Evolutionary conservation across 768 basidiomycete species (phyloP).

Genomic region (Auricularia auricula-judae): DNA sequence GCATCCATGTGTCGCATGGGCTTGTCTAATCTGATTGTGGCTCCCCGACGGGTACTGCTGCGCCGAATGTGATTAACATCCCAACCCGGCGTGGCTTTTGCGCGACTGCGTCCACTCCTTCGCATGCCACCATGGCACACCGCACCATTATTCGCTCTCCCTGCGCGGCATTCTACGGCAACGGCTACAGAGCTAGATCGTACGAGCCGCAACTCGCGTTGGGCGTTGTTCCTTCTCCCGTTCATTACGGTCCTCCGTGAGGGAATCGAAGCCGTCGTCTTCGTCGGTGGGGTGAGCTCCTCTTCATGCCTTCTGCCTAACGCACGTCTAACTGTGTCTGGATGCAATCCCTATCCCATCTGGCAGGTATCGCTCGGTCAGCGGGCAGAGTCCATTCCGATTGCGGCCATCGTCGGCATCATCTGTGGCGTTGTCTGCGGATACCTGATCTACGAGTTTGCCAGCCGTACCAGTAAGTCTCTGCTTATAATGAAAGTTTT

Average conservation of each 20-base stretch:
- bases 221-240: slow-evolving; percentile 83
- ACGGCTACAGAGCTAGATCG: slow-evolving; percentile 33
- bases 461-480: slow-evolving; percentile 55
- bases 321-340: slow-evolving; percentile 62
- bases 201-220: slow-evolving; percentile 51
- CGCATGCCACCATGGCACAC: too few relatives aligned
- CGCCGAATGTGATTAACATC: neutral
- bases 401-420: slow-evolving; percentile 80
- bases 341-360: slow-evolving; percentile 70
- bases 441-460: slow-evolving; percentile 68
- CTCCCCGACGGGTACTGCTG: neutral
- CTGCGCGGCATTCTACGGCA: neutral
- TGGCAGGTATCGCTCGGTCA: slow-evolving; percentile 62
- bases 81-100: neutral
- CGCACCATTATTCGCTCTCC: neutral
- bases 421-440: slow-evolving; percentile 67
- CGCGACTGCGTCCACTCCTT: too few relatives aligned
- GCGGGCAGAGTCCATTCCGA: slow-evolving; percentile 74
- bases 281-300: slow-evolving; percentile 66
- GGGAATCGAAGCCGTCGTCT: slow-evolving; percentile 87
- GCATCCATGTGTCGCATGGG: neutral
- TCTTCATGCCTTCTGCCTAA: neutral
- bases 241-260: slow-evolving; percentile 89
- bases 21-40: neutral
- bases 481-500: neutral